These are phyloP conservation scores for Auxenochlorella pyrenoidosa DNA, from an alignment of 139 green algal species.

Conservation along the genomic window DNA sequence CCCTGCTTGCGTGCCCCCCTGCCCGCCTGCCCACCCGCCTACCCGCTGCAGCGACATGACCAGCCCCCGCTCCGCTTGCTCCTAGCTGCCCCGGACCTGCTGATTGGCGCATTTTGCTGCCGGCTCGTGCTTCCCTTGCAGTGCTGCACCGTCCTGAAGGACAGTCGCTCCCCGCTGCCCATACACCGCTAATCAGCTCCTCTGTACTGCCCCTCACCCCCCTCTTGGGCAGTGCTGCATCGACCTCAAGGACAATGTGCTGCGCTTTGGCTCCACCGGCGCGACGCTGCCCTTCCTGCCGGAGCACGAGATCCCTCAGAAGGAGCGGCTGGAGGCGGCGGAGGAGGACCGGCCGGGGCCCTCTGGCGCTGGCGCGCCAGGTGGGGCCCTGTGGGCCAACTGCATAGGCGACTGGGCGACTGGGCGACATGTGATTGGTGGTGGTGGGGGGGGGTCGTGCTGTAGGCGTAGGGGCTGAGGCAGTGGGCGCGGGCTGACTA, in stretches of 20 bases:
- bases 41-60: not conserved
- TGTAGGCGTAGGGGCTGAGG: too few species aligned
- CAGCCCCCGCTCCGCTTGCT: too few species aligned
- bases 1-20: not conserved
- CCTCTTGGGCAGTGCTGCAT: constrained; percentile 80
- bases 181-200: too few species aligned
- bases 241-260: constrained; percentile 71
- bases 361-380: too few species aligned
- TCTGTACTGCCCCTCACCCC: too few species aligned
- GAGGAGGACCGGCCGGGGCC: not conserved
- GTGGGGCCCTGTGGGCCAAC: too few species aligned
- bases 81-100: not conserved
- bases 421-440: too few species aligned
- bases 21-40: not conserved
- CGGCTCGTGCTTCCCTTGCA: constrained; percentile 1
- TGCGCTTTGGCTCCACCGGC: constrained; percentile 64
- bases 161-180: too few species aligned
- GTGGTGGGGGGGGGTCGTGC: too few species aligned
- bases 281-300: constrained; percentile 83
- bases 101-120: not conserved
- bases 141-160: constrained; percentile 78
- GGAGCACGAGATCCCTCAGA: constrained; percentile 60
- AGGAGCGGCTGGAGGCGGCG: constrained; percentile 4
- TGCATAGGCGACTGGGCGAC: too few species aligned
- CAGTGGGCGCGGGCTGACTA: too few species aligned